These are phyloP conservation scores for Paecilomyces sp. DNA, from an alignment of 2,329 filamentous ascomycete genomes.

Conservation along the genomic window DNA sequence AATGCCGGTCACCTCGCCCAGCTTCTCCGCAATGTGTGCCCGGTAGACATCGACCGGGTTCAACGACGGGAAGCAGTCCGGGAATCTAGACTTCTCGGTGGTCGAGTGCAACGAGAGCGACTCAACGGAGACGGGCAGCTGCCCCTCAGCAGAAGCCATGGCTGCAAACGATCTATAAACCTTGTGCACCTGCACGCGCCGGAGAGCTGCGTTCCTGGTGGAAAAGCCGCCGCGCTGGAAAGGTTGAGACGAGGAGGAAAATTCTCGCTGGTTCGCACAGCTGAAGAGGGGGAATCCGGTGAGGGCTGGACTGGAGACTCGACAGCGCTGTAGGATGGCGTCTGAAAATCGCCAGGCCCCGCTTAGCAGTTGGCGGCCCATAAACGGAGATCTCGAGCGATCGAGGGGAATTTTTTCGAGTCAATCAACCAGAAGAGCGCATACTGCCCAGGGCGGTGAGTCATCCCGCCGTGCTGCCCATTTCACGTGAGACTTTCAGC, in stretches of 20 bases:
- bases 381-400: conserved; percentile 18
- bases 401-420: conserved; percentile 20
- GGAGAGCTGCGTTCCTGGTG: conserved; percentile 5
- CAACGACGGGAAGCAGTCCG: conserved; percentile 35
- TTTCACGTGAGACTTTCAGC: not conserved
- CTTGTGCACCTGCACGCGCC: conserved; percentile 3
- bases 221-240: conserved; percentile 6
- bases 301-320: conserved; percentile 10
- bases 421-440: conserved; percentile 10
- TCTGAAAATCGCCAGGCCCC: conserved; percentile 31
- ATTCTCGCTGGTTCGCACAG: not conserved
- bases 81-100: conserved; percentile 30
- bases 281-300: not conserved
- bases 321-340: conserved; percentile 15
- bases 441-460: conserved; percentile 20
- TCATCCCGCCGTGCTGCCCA: not conserved
- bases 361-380: conserved; percentile 33
- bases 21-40: conserved; percentile 36
- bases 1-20: conserved; percentile 30
- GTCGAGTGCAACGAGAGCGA: conserved; percentile 34
- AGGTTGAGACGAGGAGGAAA: conserved; percentile 1
- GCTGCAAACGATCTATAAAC: conserved; percentile 9
- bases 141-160: conserved; percentile 25
- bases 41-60: conserved; percentile 43
- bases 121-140: conserved; percentile 29